Conservation (phyloP, 73 alveolate genomes). For the Paramecium bursaria region DNA sequence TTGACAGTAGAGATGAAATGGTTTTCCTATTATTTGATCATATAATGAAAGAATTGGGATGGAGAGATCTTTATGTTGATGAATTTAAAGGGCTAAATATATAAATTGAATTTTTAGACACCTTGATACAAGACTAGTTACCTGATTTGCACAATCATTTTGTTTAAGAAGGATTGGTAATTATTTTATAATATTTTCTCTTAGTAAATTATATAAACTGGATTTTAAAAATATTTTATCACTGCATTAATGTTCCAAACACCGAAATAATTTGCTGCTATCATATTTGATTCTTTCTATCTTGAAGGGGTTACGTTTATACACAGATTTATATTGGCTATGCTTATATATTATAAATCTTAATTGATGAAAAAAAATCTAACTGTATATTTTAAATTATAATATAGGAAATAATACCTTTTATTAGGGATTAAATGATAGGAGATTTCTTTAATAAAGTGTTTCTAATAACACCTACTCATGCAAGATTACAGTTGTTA, state of each 20-base stretch:
- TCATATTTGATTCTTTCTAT: constrained; percentile 15
- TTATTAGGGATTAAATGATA: too few relatives aligned
- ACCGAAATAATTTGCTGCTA: constrained; percentile 21
- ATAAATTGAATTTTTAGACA: background rate
- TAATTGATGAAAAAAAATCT: background rate
- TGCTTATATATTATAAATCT: constrained; percentile 28
- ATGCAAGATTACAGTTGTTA: too few relatives aligned
- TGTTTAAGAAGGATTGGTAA: constrained; percentile 46
- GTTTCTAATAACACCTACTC: too few relatives aligned
- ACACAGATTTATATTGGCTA: constrained; percentile 33
- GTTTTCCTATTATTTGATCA: constrained; percentile 4
- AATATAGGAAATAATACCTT: too few relatives aligned
- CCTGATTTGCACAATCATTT: constrained; percentile 50
- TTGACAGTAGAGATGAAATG: constrained; percentile 33
- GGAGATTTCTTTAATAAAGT: too few relatives aligned
- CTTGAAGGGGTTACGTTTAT: constrained; percentile 34
- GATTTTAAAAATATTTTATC: constrained; percentile 12
- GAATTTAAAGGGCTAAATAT: background rate
- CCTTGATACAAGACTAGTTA: constrained; percentile 12
- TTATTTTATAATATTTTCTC: constrained; percentile 19
- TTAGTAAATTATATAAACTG: background rate
- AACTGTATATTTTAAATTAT: too few relatives aligned
- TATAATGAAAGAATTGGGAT: constrained; percentile 26
- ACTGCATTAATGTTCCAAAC: constrained; percentile 26
- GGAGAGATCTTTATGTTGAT: constrained; percentile 31